phyloP scores from a whole-genome alignment of 2,329 filamentous ascomycete species.

The Knufia petricola region DNA sequence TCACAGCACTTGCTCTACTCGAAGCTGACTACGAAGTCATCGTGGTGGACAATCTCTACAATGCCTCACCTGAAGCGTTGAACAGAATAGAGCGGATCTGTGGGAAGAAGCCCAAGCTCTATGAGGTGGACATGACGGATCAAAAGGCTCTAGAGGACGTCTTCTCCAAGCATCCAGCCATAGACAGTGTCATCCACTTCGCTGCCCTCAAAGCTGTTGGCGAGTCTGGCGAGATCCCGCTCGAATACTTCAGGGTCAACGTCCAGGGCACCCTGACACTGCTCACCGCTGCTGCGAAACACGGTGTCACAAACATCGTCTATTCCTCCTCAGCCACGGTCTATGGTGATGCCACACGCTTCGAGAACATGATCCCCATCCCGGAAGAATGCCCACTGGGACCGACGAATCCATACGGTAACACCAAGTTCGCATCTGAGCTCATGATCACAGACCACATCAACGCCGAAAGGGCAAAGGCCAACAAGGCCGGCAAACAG shows the following conservation, averaged over 20 bases:
- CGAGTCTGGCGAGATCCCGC: conserved; percentile 83
- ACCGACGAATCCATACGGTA: conserved; percentile 94
- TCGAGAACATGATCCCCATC: conserved; percentile 97
- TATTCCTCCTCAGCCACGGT: conserved; percentile 98
- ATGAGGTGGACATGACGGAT: conserved; percentile 80
- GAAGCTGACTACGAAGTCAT: conserved; percentile 93
- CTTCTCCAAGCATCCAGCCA: conserved; percentile 79
- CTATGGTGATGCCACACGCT: conserved; percentile 92
- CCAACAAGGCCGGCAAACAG: conserved; percentile 66
- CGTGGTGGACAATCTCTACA: conserved; percentile 93
- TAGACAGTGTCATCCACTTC: conserved; percentile 98
- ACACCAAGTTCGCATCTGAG: conserved; percentile 91
- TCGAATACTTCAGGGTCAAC: conserved; percentile 97
- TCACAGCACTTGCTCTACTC: conserved; percentile 85
- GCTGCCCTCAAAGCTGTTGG: conserved; percentile 97
- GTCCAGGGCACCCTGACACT: conserved; percentile 85
- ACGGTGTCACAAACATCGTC: conserved; percentile 93
- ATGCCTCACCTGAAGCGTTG: conserved; percentile 82
- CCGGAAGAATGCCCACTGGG: conserved; percentile 93
- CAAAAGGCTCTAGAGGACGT: conserved; percentile 74
- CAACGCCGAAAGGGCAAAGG: conserved; percentile 73
- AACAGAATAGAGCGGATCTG: conserved; percentile 91
- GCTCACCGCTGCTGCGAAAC: conserved; percentile 73
- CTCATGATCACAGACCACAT: conserved; percentile 84
- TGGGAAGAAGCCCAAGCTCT: conserved; percentile 77